Conservation (phyloP, 2,329 filamentous ascomycete species). For the Pestalotiopsis sp. region DNA sequence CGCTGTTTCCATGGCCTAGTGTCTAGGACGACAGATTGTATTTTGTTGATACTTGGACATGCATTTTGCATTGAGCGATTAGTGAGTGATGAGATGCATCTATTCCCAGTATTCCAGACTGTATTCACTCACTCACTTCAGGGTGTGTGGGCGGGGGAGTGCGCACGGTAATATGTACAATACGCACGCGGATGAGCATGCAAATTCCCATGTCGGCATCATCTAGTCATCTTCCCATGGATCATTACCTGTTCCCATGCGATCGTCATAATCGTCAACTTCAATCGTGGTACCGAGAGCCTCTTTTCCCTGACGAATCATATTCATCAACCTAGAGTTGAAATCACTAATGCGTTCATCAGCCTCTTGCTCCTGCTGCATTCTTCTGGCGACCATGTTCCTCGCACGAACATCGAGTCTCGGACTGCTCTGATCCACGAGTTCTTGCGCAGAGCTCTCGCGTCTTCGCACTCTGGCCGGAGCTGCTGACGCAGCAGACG, state of each 20-base stretch:
- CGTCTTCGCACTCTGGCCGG: conserved; percentile 8
- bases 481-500: conserved; percentile 14
- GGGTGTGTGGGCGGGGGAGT: too few species aligned
- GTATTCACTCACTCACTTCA: too few species aligned
- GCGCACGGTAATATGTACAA: neutral
- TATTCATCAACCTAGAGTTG: conserved; percentile 75
- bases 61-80: too few species aligned
- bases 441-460: conserved; percentile 1
- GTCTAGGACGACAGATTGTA: too few species aligned
- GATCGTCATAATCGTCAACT: conserved; percentile 48
- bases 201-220: neutral
- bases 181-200: neutral
- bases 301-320: conserved; percentile 87
- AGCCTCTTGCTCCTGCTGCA: conserved; percentile 72
- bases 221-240: conserved; percentile 9
- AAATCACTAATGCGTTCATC: conserved; percentile 79
- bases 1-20: too few species aligned
- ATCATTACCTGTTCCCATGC: conserved; percentile 29
- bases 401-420: conserved; percentile 67
- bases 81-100: too few species aligned
- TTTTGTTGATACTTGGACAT: too few species aligned
- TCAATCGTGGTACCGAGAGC: conserved; percentile 77
- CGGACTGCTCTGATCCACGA: conserved; percentile 42
- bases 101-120: too few species aligned
- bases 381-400: conserved; percentile 68